Conservation (phyloP, 2,329 filamentous ascomycete species). For the Plectosphaerella cucumerina region DNA sequence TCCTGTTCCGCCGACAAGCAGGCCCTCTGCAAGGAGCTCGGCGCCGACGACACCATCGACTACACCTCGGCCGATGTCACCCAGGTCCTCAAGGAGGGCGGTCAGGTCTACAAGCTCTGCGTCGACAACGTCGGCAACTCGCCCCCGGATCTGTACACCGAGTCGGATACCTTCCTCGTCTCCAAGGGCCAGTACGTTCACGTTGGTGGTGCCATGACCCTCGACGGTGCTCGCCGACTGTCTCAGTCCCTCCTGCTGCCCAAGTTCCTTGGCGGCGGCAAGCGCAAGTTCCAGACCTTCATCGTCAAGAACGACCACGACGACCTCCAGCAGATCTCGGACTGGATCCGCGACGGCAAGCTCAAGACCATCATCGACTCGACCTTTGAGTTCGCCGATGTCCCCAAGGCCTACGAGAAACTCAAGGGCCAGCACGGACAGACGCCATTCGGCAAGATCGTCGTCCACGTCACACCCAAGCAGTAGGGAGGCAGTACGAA, state of each 20-base stretch:
- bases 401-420: conserved; percentile 50
- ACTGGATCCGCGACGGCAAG: conserved; percentile 55
- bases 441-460: conserved; percentile 48
- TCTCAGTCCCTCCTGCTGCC: conserved; percentile 21
- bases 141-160: conserved; percentile 47
- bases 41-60: conserved; percentile 62
- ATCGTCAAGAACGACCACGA: conserved; percentile 33
- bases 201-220: conserved; percentile 37
- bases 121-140: conserved; percentile 57
- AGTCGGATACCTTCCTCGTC: conserved; percentile 44
- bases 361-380: conserved; percentile 52
- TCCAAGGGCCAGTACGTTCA: conserved; percentile 44
- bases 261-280: conserved; percentile 32
- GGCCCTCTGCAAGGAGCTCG: conserved; percentile 51
- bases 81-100: conserved; percentile 38
- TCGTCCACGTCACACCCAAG: conserved; percentile 28
- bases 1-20: conserved; percentile 58
- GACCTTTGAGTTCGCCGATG: conserved; percentile 52
- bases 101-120: conserved; percentile 43
- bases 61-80: conserved; percentile 50
- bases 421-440: conserved; percentile 54
- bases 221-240: conserved; percentile 18
- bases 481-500: conserved; percentile 3
- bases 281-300: conserved; percentile 36
- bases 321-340: conserved; percentile 45